phyloP scores from a whole-genome alignment of 1,284 basidiomycete genomes.

The Apiotrichum mycotoxinovorans region DNA sequence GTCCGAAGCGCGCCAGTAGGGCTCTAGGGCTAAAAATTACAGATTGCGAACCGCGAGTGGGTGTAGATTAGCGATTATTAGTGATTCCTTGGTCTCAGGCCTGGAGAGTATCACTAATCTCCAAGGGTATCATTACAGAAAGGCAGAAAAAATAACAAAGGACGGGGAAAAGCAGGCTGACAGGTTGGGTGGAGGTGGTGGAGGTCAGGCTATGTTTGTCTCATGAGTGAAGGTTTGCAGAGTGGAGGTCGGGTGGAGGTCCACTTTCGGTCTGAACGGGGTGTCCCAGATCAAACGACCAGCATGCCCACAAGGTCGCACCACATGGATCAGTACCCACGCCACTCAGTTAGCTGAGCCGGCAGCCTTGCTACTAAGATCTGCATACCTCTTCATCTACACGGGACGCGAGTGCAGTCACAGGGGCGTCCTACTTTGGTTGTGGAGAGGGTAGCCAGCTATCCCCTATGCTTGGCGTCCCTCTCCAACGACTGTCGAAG shows the following conservation, averaged over 20 bases:
- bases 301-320: no score
- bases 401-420: background rate
- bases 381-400: constrained; percentile 5
- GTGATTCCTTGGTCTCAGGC: background rate
- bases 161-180: no score
- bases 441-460: background rate
- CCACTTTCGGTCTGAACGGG: no score
- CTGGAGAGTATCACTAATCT: background rate
- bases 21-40: background rate
- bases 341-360: no score
- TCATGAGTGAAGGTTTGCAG: background rate
- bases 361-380: background rate
- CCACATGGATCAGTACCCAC: no score
- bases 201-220: no score
- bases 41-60: background rate
- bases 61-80: background rate
- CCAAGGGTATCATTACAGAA: no score
- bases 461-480: background rate
- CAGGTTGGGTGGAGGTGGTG: no score
- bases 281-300: no score
- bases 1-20: no score
- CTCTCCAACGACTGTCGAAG: constrained; percentile 4
- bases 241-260: no score
- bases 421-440: background rate
- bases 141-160: no score